Conservation (phyloP, 257 asterid species). For the Petrea volubilis region DNA sequence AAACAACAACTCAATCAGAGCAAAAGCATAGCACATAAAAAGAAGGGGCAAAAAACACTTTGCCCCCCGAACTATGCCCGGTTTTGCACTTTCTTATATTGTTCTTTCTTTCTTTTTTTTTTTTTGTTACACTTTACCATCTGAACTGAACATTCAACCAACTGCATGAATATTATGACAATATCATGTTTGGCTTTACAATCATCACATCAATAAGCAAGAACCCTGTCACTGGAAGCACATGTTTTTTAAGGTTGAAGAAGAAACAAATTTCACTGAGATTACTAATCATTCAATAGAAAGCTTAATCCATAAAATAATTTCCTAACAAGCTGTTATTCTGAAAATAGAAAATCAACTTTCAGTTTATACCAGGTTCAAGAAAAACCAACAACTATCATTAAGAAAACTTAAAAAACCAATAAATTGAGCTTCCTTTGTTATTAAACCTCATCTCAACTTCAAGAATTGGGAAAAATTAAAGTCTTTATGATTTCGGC, state of each 20-base stretch:
- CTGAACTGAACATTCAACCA: not conserved
- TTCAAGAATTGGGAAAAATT: slow-evolving; percentile 2
- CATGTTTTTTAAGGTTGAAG: not conserved
- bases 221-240: not conserved
- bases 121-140: no score
- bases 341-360: not conserved
- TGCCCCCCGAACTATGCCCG: no score
- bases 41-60: no score
- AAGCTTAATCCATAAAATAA: not conserved
- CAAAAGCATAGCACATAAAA: no score
- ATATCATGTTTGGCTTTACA: not conserved
- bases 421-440: not conserved
- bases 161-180: not conserved
- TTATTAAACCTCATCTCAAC: slow-evolving; percentile 9
- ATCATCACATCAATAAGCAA: not conserved
- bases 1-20: slow-evolving; percentile 8
- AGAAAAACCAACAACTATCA: slow-evolving; percentile 9
- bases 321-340: no score
- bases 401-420: not conserved
- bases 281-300: not conserved
- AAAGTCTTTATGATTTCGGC: not conserved
- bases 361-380: not conserved
- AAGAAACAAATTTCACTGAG: not conserved
- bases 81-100: no score
- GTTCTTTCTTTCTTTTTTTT: no score